These are phyloP conservation scores for Ophiostoma perfectum DNA, from an alignment of 2,329 filamentous ascomycete genomes.

Conservation along the genomic window DNA sequence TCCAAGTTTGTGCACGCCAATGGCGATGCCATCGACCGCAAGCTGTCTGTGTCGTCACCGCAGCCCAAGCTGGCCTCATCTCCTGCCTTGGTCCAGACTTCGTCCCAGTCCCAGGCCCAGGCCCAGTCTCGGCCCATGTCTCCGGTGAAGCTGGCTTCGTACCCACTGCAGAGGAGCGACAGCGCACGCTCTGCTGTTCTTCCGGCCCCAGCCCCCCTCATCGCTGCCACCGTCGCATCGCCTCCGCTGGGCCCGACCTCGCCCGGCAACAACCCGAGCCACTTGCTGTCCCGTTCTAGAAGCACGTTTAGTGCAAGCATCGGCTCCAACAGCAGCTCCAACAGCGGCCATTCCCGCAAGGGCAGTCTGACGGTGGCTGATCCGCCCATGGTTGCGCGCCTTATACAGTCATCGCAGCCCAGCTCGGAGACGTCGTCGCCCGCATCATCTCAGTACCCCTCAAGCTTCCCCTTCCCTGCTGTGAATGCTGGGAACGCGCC, in stretches of 20 bases:
- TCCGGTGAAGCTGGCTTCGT: slow-evolving; percentile 41
- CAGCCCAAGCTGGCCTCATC: slow-evolving; percentile 8
- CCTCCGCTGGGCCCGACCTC: slow-evolving; percentile 14
- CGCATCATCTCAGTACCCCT: slow-evolving; percentile 13
- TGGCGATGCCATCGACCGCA: slow-evolving; percentile 40
- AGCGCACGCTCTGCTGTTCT: background rate
- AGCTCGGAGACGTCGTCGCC: slow-evolving; percentile 24
- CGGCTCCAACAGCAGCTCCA: slow-evolving; percentile 16
- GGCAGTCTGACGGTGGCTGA: slow-evolving; percentile 34
- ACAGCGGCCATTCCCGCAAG: slow-evolving; percentile 36
- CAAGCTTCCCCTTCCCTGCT: slow-evolving; percentile 12
- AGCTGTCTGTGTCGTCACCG: slow-evolving; percentile 27
- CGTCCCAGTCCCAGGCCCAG: slow-evolving; percentile 29
- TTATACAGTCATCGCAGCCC: slow-evolving; percentile 22
- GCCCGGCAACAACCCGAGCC: slow-evolving; percentile 5
- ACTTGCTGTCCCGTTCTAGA: slow-evolving; percentile 9
- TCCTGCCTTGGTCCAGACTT: background rate
- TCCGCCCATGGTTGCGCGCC: slow-evolving; percentile 22
- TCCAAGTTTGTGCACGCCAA: slow-evolving; percentile 74
- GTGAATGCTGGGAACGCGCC: background rate
- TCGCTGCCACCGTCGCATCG: background rate
- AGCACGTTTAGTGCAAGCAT: slow-evolving; percentile 21
- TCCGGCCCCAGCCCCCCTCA: slow-evolving; percentile 3
- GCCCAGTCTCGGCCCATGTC: slow-evolving; percentile 44
- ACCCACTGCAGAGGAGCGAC: slow-evolving; percentile 16